These are phyloP conservation scores for Collariella sp. DNA, from an alignment of 495 filamentous ascomycete genomes.

Conservation along the genomic window DNA sequence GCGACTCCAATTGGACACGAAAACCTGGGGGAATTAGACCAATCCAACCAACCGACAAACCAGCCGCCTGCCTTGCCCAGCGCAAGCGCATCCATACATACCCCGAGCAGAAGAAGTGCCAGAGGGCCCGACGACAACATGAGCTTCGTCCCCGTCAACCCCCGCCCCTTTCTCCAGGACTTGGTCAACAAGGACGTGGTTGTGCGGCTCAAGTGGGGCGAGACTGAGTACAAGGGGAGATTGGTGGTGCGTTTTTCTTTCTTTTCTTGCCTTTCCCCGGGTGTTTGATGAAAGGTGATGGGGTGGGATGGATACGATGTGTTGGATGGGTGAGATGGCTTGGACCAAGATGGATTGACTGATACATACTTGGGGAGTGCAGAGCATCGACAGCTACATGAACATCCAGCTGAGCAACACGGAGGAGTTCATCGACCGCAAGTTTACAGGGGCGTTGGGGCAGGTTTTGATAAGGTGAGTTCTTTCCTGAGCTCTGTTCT, in stretches of 20 bases:
- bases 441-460: slow-evolving; percentile 73
- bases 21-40: no score
- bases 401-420: slow-evolving; percentile 86
- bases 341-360: no score
- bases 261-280: no score
- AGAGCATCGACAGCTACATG: slow-evolving; percentile 89
- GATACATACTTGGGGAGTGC: no score
- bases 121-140: slow-evolving; percentile 15
- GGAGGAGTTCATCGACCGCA: slow-evolving; percentile 85
- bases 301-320: not conserved
- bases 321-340: no score
- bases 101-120: not conserved
- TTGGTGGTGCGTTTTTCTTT: slow-evolving; percentile 48
- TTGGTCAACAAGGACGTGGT: slow-evolving; percentile 77
- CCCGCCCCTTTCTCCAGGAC: slow-evolving; percentile 29
- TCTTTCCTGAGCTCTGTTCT: not conserved
- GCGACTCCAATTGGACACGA: no score
- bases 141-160: slow-evolving; percentile 29
- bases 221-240: slow-evolving; percentile 90
- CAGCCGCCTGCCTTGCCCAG: not conserved
- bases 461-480: slow-evolving; percentile 84
- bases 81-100: not conserved
- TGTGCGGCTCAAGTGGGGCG: slow-evolving; percentile 93
- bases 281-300: not conserved
- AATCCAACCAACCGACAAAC: no score